Evolutionary conservation across 2,329 filamentous ascomycete genomes (phyloP).

Genomic region (Cryphonectria nitschkei): DNA sequence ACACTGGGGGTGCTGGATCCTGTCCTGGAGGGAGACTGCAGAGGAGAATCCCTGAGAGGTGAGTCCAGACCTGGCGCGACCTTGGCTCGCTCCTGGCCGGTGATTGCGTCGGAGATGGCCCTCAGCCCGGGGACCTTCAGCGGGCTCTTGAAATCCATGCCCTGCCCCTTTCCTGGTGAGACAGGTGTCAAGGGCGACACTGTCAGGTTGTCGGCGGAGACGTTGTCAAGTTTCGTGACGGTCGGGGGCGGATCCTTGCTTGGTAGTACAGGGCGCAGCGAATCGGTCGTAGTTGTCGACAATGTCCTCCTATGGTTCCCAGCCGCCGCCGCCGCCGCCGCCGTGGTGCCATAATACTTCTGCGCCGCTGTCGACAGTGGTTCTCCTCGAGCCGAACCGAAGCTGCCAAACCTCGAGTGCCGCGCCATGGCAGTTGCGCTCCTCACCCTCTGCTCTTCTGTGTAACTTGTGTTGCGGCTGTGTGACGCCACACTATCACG

Average conservation of each 20-base stretch:
- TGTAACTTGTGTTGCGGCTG: conserved; percentile 75
- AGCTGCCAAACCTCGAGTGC: conserved; percentile 79
- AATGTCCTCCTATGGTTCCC: conserved; percentile 62
- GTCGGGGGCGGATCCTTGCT: conserved; percentile 60
- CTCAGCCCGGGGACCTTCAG: conserved; percentile 64
- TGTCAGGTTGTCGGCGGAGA: conserved; percentile 38
- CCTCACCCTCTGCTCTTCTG: conserved; percentile 72
- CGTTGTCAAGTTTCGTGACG: conserved; percentile 64
- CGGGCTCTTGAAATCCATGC: conserved; percentile 44
- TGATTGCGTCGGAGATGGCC: conserved; percentile 79
- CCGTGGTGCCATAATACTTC: conserved; percentile 64
- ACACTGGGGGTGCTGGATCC: conserved; percentile 73
- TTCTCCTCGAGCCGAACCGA: conserved; percentile 71
- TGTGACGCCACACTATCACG: conserved; percentile 63
- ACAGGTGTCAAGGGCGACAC: conserved; percentile 43
- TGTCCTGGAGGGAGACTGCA: conserved; percentile 72
- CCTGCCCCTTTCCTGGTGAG: conserved; percentile 50
- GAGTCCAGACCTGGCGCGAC: conserved; percentile 54
- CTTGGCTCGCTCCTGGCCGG: conserved; percentile 57
- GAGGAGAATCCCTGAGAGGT: conserved; percentile 54
- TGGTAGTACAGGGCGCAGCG: conserved; percentile 53
- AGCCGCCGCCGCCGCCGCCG: conserved; percentile 41
- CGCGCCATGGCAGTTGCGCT: conserved; percentile 68
- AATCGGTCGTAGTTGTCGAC: conserved; percentile 62
- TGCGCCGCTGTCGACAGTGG: conserved; percentile 66